Conservation (phyloP, 805 yeast genomes). For the Metschnikowia similis region DNA sequence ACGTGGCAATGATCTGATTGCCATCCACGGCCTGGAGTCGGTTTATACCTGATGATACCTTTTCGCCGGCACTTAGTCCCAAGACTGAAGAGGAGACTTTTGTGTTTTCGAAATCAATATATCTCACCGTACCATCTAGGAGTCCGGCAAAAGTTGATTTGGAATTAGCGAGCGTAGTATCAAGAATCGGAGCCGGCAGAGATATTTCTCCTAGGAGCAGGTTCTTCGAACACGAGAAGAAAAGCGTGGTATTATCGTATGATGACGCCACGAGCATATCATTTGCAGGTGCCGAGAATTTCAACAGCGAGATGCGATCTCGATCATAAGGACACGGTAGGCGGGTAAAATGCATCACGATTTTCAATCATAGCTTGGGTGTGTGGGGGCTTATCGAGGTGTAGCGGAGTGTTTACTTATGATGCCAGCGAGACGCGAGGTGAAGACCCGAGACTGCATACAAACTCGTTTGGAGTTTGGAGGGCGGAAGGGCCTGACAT, state of each 20-base stretch:
- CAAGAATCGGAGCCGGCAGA: slow-evolving; percentile 21
- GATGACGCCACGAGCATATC: slow-evolving; percentile 12
- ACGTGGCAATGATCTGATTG: slow-evolving; percentile 17
- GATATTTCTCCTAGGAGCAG: slow-evolving; percentile 4
- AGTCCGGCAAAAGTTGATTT: slow-evolving; percentile 43
- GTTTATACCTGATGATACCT: slow-evolving; percentile 16
- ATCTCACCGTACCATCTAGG: slow-evolving; percentile 51
- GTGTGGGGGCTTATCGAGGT: background rate
- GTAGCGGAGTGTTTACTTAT: background rate
- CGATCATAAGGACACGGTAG: slow-evolving; percentile 9
- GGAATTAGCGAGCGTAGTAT: slow-evolving; percentile 25
- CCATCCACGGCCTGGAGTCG: slow-evolving; percentile 9
- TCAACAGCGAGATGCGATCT: slow-evolving; percentile 6
- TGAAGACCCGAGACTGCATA: background rate
- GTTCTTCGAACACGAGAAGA: slow-evolving; percentile 8
- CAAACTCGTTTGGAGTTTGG: background rate
- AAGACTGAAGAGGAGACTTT: slow-evolving; percentile 7
- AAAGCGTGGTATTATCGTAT: slow-evolving; percentile 8
- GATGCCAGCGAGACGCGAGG: background rate
- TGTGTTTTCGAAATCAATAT: slow-evolving; percentile 47
- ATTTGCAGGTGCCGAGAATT: slow-evolving; percentile 9
- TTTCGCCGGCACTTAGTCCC: background rate
- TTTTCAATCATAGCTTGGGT: background rate
- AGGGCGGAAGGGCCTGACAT: background rate
- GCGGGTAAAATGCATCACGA: slow-evolving; percentile 7